Base-by-base conservation (phyloP, 2,329 filamentous ascomycete genomes). In the Alternaria metachromatica region DNA sequence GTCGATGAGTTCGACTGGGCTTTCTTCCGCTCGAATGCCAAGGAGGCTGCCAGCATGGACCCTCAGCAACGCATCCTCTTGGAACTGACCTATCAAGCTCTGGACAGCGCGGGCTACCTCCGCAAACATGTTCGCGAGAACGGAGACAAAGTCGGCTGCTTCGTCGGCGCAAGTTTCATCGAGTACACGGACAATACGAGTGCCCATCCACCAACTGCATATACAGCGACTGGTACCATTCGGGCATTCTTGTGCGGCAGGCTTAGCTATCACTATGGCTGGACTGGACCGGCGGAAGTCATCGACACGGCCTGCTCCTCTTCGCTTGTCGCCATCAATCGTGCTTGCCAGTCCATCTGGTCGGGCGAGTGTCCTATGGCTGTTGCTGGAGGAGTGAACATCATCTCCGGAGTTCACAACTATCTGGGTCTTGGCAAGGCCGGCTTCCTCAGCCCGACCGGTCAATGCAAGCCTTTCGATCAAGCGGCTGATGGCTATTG, bases 401-500 rank as follows among this genome's bases (percentile, higher is more conserved):
- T 79, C 6, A 70, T 82, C 6, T 72, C 72, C 10, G 75, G 67
- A 48, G 74, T 76, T 1, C 37, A 75, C 46, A 71, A 64, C 49
- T 79, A 72, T 44, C 66, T 78, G 44, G 76, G 80, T 28, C 72
- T 83, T 9, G 76, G 72, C 3, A 74, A 70, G 0, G 83, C 77
- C 1, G 72, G 74, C 4, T 84, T 85, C 57, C 69, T 86, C 0
- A 83, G 80, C 15, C 76, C 77, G 0, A 83, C 80, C 2, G 83
- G 84, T 0, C 77, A 81, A 11, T 87, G 86, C 65, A 85, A 85
- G 53, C 64, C 72, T 5, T 76, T 76, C 37, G 72, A 76, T 23
- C 44, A 50, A 4, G 20, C 30, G 2, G 86, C 85, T 0, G 84
- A 87, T 71, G 86, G 86, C 6, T 88, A 87, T 64, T 87, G 84